Base-by-base conservation (phyloP, 1,139 yeast genomes). In the Geotrichum phurueaensis region DNA sequence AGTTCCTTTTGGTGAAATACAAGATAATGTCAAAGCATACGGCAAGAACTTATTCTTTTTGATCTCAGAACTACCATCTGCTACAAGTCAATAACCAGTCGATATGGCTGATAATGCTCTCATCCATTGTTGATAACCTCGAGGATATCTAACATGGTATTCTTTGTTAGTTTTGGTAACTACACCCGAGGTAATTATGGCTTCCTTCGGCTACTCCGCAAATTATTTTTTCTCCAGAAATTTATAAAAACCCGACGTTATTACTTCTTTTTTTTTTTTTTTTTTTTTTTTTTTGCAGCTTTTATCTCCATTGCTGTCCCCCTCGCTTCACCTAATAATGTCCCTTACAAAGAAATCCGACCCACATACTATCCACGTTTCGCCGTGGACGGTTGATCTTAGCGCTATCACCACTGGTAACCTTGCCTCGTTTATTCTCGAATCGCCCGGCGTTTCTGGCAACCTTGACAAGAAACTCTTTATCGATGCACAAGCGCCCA, bases 401-500 rank as follows among this genome's bases (percentile, higher is more conserved):
- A 15, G 47, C 39, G 27, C 5, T 51, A 27, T 66, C 15, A 66
- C 18, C 58, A 36, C 59, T 20, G 72, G 72, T 20, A 69, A 66
- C 53, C 55, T 62, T 22, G 71, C 70, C 22, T 59, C 66, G 58
- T 67, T 67, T 53, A 60, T 69, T 29, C 62, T 59, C 23, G 57
- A 59, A 36, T 60, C 66, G 12, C 66, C 67, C 20, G 36, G 54
- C n/a, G 43, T 66, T 22, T 43, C 53, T 13, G 55, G 45, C n/a
- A 29, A 60, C 18, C 64, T 60, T 6, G 52, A 64, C 31, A 64
- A 65, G 53, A 53, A 56, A 36, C 53, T 69, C 18, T 61, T 65
- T 13, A 65, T 71, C 13, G 75, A 73, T 59, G 70, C 73, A 1
- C 2, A 13, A 15, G 59, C 57, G 13, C 66, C 69, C 6, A 2